A percentile compares a stretch with the other conserved stretches of the same genome.
phyloP scores from a whole-genome alignment of 2,329 filamentous ascomycete species.

The Aspergillus japonicus region DNA sequence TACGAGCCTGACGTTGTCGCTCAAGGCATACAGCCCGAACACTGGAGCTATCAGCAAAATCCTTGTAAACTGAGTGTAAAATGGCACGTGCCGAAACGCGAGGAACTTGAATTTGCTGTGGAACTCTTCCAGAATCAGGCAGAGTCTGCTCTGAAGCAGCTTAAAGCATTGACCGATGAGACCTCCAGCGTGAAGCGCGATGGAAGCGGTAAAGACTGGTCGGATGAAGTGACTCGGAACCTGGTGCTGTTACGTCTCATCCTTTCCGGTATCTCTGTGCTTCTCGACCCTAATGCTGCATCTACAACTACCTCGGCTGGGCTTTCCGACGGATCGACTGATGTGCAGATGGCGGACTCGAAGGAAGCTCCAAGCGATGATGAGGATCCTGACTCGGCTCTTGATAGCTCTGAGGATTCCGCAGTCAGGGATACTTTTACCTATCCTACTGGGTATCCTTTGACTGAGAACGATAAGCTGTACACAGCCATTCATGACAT shows the following conservation, averaged over 20 bases:
- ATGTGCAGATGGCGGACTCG: conserved; percentile 49
- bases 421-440: conserved; percentile 77
- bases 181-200: conserved; percentile 81
- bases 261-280: conserved; percentile 80
- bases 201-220: conserved; percentile 98
- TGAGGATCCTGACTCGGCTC: conserved; percentile 49
- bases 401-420: conserved; percentile 59
- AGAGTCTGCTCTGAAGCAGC: conserved; percentile 68
- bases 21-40: conserved; percentile 68
- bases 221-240: conserved; percentile 89
- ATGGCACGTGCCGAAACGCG: conserved; percentile 81
- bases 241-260: conserved; percentile 85
- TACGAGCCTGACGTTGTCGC: conserved; percentile 76
- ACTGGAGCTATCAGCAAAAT: conserved; percentile 80
- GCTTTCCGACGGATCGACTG: conserved; percentile 37
- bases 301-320: conserved; percentile 54
- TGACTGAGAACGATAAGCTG: conserved; percentile 61
- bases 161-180: conserved; percentile 77
- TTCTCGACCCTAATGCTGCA: conserved; percentile 79
- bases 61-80: conserved; percentile 76
- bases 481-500: conserved; percentile 78
- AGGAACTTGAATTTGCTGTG: conserved; percentile 84
- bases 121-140: conserved; percentile 85
- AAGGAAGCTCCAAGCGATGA: conserved; percentile 32
- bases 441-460: conserved; percentile 83